Evolutionary conservation across 2,329 filamentous ascomycete species (phyloP).

Genomic region (Albophoma yamanashiensis): DNA sequence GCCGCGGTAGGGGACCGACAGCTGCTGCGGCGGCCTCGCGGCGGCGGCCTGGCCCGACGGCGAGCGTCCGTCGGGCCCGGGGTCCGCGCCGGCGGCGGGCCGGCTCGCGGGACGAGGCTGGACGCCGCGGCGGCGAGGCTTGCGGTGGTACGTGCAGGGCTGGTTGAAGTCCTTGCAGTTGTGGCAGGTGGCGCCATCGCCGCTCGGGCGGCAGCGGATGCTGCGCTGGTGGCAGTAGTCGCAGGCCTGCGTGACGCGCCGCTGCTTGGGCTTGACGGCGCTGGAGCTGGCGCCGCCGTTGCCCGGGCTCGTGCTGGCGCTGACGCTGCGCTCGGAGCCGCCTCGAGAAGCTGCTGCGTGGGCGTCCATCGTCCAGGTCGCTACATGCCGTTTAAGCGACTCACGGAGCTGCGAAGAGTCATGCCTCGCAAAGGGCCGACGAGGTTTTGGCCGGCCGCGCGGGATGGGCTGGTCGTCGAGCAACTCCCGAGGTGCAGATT

Average conservation of each 20-base stretch:
- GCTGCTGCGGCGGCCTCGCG: neutral
- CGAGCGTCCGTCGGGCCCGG: neutral
- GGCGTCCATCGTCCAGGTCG: neutral
- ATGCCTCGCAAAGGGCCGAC: neutral
- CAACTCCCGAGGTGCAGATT: neutral
- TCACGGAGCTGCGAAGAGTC: neutral
- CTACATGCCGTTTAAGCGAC: neutral
- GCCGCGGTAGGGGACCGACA: neutral
- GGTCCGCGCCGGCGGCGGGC: neutral
- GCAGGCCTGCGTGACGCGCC: conserved; percentile 10
- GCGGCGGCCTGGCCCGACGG: too few relatives aligned
- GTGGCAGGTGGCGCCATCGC: conserved; percentile 28
- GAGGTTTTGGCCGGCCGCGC: neutral
- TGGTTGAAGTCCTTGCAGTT: conserved; percentile 39
- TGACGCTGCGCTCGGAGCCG: neutral
- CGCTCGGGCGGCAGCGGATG: conserved; percentile 17
- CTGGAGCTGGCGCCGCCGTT: neutral
- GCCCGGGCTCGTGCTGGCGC: neutral
- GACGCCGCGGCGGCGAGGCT: conserved; percentile 25
- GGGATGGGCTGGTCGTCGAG: neutral
- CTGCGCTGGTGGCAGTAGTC: conserved; percentile 35
- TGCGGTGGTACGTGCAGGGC: conserved; percentile 32
- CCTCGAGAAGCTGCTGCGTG: neutral
- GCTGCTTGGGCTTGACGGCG: conserved; percentile 5
- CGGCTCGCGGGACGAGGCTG: neutral